Conservation (phyloP, 1,284 basidiomycete genomes). For the Retiboletus fuscus region DNA sequence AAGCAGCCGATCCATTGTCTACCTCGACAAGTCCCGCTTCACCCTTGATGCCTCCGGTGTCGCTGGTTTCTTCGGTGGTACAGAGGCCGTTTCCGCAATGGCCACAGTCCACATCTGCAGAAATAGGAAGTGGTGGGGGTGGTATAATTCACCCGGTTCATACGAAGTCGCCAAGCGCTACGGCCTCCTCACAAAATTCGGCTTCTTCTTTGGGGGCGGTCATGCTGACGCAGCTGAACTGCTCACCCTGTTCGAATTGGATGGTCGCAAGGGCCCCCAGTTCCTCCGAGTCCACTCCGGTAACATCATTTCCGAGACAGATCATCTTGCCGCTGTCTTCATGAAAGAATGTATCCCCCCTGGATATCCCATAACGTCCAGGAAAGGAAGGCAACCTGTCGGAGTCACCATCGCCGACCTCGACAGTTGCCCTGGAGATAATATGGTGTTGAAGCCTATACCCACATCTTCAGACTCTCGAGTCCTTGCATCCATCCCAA, state of each 20-base stretch:
- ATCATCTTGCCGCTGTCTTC: slow-evolving; percentile 41
- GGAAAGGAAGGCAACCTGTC: slow-evolving; percentile 33
- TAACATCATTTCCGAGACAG: slow-evolving; percentile 34
- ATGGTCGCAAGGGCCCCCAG: slow-evolving; percentile 38
- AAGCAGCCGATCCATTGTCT: slow-evolving; percentile 15
- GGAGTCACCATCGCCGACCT: slow-evolving; percentile 36
- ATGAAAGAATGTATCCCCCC: slow-evolving; percentile 29
- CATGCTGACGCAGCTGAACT: slow-evolving; percentile 36
- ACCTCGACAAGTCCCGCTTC: slow-evolving; percentile 32
- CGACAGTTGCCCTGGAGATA: slow-evolving; percentile 11
- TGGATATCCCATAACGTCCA: neutral
- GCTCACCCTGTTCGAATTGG: slow-evolving; percentile 39
- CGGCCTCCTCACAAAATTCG: slow-evolving; percentile 37
- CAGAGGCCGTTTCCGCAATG: slow-evolving; percentile 45
- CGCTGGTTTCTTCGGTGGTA: slow-evolving; percentile 43
- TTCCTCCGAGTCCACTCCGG: slow-evolving; percentile 40
- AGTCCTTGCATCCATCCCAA: slow-evolving; percentile 34
- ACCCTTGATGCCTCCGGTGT: slow-evolving; percentile 40
- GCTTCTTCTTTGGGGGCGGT: slow-evolving; percentile 40
- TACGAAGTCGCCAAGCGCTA: slow-evolving; percentile 42
- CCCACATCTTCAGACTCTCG: slow-evolving; percentile 11
- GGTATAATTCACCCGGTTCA: slow-evolving; percentile 46
- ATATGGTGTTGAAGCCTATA: slow-evolving; percentile 14
- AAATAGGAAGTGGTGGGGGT: slow-evolving; percentile 40
- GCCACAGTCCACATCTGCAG: slow-evolving; percentile 42